Evolutionary conservation across 768 basidiomycete species (phyloP), one percentile per base, ranked within the genome.

Genomic region (Inosperma sp.): DNA sequence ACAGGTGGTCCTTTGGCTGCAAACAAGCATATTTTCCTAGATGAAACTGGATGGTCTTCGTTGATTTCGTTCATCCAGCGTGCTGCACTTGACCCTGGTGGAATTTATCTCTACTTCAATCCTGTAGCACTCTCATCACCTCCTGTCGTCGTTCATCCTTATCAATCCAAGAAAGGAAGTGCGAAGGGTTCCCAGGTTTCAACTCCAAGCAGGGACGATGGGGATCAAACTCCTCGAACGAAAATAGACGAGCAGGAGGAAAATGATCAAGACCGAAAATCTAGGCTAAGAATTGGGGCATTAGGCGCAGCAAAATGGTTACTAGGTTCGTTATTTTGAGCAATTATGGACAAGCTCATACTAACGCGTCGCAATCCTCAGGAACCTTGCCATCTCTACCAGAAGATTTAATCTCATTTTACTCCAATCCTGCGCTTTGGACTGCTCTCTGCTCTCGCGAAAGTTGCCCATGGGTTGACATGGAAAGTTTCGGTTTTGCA

Each of bases 241-340:
- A 80, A 76, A 55, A 59, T 65, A 1, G 85, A 86, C 17, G 80
- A 79, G 19, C 72, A 77, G 2, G 85, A 87, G 46, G 90, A 93
- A 66, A 77, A 66, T 36, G 83, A 84, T 45, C 61, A 65, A n/a
- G 90, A 93, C 59, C 69, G 85, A 37, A 76, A 73, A 40, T 88
- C 85, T 7, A 74, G 90, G 44, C 56, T 92, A 42, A 74, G 90
- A 16, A 76, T 86, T 10, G 79, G 81, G 25, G 85, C 80, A 3
- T 70, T 92, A 14, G 86, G 86, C 10, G 79, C 79, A 6, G 56
- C 87, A 9, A 72, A 72, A 53, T 87, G 82, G 79, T 61, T 85
- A 3, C 44, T 88, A 46, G 79, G 84, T 87, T 64, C 42, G 78
- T 70, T 17, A 14, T 35, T 30, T 25, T 25, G 5, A 27, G 13